phyloP scores from a whole-genome alignment of 2,329 filamentous ascomycete genomes.

The Aureobasidium lini region DNA sequence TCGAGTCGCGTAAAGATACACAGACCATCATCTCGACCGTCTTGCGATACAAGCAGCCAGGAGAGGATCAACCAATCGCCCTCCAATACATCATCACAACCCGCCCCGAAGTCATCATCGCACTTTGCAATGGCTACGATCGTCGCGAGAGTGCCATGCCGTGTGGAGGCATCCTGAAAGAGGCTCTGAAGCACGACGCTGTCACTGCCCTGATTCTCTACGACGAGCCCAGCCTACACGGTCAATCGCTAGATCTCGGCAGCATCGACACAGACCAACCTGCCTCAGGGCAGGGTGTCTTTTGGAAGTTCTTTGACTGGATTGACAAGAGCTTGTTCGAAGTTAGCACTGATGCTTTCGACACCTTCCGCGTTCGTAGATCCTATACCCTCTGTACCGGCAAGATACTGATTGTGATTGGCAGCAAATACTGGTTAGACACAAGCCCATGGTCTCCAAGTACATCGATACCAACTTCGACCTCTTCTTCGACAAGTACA shows the following conservation, averaged over 20 bases:
- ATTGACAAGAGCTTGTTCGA: constrained; percentile 96
- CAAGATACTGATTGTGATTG: background rate
- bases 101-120: constrained; percentile 77
- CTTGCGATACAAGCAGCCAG: constrained; percentile 74
- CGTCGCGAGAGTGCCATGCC: constrained; percentile 86
- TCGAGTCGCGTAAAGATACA: constrained; percentile 92
- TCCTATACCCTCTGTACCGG: background rate
- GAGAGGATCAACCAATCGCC: constrained; percentile 67
- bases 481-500: constrained; percentile 87
- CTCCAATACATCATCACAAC: constrained; percentile 83
- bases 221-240: constrained; percentile 70
- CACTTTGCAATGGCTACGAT: constrained; percentile 83
- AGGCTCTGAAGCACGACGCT: constrained; percentile 84
- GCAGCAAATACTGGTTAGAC: constrained; percentile 86
- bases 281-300: constrained; percentile 75
- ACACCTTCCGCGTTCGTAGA: constrained; percentile 77
- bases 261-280: constrained; percentile 68
- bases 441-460: constrained; percentile 82
- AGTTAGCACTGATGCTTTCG: constrained; percentile 94
- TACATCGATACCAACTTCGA: constrained; percentile 89
- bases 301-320: constrained; percentile 97
- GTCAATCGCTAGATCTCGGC: constrained; percentile 66
- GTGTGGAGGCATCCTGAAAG: constrained; percentile 80
- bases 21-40: constrained; percentile 95
- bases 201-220: constrained; percentile 88